Evolutionary conservation across 805 yeast genomes (phyloP).

Genomic region (Candida stauntonica): DNA sequence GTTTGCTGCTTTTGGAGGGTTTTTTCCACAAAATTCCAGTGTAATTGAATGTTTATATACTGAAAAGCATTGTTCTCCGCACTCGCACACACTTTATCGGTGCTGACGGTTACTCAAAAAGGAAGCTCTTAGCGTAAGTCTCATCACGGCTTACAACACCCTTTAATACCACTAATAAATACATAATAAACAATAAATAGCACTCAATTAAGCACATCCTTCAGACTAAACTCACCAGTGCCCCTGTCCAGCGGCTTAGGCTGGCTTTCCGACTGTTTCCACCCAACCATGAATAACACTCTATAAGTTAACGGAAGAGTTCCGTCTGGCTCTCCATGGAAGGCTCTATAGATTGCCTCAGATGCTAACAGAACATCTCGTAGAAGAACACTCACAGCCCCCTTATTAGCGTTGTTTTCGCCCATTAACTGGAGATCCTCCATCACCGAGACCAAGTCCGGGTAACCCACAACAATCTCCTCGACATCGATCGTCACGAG

Average conservation of each 20-base stretch:
- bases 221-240: slow-evolving; percentile 60
- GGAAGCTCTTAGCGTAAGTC: too few relatives aligned
- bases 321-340: slow-evolving; percentile 63
- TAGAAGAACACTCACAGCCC: slow-evolving; percentile 38
- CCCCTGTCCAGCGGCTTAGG: slow-evolving; percentile 76
- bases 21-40: too few relatives aligned
- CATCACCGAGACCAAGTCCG: slow-evolving; percentile 62
- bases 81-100: too few relatives aligned
- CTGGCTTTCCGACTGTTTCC: slow-evolving; percentile 71
- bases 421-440: slow-evolving; percentile 80
- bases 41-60: too few relatives aligned
- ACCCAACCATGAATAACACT: slow-evolving; percentile 80
- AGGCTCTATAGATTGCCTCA: slow-evolving; percentile 62
- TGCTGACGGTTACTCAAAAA: too few relatives aligned
- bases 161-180: too few relatives aligned
- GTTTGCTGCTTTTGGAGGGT: too few relatives aligned
- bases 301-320: slow-evolving; percentile 75
- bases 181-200: slow-evolving; percentile 6
- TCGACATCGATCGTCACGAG: slow-evolving; percentile 82
- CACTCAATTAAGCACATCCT: slow-evolving; percentile 45
- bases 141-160: too few relatives aligned
- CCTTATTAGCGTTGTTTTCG: slow-evolving; percentile 63
- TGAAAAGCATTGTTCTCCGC: too few relatives aligned
- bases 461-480: slow-evolving; percentile 75
- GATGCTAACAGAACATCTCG: slow-evolving; percentile 71